Evolutionary conservation across 257 asterid genomes (phyloP).

Genomic region (Fraxinus quadrangulata): DNA sequence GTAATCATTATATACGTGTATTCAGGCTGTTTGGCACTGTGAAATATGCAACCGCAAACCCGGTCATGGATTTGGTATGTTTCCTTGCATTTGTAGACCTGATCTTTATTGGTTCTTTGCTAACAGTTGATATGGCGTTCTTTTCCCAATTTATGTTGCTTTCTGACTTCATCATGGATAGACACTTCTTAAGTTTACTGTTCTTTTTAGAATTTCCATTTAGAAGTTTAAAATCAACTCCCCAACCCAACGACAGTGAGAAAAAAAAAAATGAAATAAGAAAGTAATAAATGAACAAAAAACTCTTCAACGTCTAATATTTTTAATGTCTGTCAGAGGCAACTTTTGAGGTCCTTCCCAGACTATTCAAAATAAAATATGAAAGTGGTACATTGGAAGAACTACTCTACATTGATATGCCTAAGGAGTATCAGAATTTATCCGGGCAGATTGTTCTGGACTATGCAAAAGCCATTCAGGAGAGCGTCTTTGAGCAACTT

Average conservation of each 20-base stretch:
- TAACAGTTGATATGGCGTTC: background rate
- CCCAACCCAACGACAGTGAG: background rate
- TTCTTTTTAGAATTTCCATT: background rate
- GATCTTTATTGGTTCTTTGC: background rate
- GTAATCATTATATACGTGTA: background rate
- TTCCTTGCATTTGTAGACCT: background rate
- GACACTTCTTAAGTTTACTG: background rate
- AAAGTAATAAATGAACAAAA: background rate
- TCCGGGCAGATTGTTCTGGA: constrained; percentile 32
- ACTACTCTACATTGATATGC: constrained; percentile 12
- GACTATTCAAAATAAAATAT: constrained; percentile 30
- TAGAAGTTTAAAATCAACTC: background rate
- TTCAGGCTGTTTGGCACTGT: constrained; percentile 40
- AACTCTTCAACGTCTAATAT: background rate
- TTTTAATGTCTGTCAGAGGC: constrained; percentile 14
- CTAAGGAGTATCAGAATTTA: constrained; percentile 22
- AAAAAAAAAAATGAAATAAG: background rate
- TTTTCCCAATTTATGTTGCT: background rate
- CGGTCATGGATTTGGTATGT: constrained; percentile 37
- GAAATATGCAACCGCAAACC: constrained; percentile 29
- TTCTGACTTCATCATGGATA: background rate
- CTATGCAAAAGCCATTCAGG: constrained; percentile 31
- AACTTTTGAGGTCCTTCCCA: constrained; percentile 30
- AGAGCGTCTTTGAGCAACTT: constrained; percentile 28
- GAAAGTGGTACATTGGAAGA: constrained; percentile 31